Conservation (phyloP, 2,329 filamentous ascomycete genomes). For the Hypoxylon sp. region DNA sequence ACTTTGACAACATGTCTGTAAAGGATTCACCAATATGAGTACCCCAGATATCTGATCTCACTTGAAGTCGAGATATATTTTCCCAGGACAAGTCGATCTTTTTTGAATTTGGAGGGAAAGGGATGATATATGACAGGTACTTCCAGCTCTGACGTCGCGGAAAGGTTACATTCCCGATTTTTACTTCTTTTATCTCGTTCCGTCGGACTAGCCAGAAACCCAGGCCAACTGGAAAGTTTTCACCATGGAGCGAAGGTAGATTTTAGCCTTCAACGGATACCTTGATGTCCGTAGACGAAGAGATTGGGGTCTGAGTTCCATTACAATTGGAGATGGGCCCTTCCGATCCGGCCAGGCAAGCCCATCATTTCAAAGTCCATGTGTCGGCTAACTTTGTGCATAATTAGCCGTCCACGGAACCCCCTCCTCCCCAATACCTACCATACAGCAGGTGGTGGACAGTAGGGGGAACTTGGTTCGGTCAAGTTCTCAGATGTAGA, state of each 20-base stretch:
- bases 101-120: background rate
- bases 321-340: slow-evolving; percentile 1
- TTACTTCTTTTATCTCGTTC: background rate
- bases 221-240: background rate
- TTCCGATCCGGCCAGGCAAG: background rate
- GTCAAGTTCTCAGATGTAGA: slow-evolving; percentile 9
- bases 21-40: background rate
- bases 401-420: slow-evolving; percentile 14
- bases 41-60: background rate
- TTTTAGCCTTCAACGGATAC: background rate
- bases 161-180: background rate
- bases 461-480: slow-evolving; percentile 10
- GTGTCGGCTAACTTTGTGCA: slow-evolving; percentile 16
- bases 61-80: background rate
- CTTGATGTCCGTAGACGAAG: no score
- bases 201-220: background rate
- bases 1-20: no score
- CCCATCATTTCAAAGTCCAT: slow-evolving; percentile 6
- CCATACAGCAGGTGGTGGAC: background rate
- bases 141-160: background rate
- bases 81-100: background rate
- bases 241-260: background rate
- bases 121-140: background rate
- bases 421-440: background rate
- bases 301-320: no score